Base-by-base conservation (phyloP, 768 basidiomycete species). In the Cubamyces sp. region DNA sequence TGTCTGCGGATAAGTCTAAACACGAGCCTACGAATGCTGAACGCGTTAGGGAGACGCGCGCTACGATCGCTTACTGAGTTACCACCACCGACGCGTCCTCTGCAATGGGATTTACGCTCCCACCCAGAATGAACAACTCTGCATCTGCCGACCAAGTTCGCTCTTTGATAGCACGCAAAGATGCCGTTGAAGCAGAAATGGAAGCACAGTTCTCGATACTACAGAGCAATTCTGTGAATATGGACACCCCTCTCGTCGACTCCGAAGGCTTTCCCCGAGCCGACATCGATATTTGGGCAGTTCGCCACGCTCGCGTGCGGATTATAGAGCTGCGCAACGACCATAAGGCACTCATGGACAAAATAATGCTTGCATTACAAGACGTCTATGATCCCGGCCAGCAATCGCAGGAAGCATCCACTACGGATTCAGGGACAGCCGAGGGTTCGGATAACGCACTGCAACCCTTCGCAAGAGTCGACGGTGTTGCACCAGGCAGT, bases 251-350 rank as follows among this genome's bases (percentile, higher is more conserved):
- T 0, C 84, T 98, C 37, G 84, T 97, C 49, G 94, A 97, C 71
- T 64, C 78, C 0, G 91, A 97, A 54, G 96, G 96, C 7, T 98
- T 93, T 74, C 96, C 96, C 0, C 83, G 94, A 15, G 86, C 85
- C 15, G 90, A 96, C 75, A 83, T 98, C 64, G 92, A 96, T 66
- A 80, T 96, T 18, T 92, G 85, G 70, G 87, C 88, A 12, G 87
- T 96, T 19, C 81, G 92, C 23, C 77, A 78, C 50, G 91, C 93
- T 14, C 82, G 94, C 54, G 82, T 87, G 30, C 81, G 90, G 52
- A 84, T 96, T n/a, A 87, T 91, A 54, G 84, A 91, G 71, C 77
- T 95, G 51, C 80, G 87, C 60, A 97, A 95, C 68, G 96, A 98
- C 71, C 78, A 89, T 61, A 79, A 77, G 18, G 79, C 72, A 34